Conservation (phyloP, 495 filamentous ascomycete species). For the Hypomontagnella submonticulosa region DNA sequence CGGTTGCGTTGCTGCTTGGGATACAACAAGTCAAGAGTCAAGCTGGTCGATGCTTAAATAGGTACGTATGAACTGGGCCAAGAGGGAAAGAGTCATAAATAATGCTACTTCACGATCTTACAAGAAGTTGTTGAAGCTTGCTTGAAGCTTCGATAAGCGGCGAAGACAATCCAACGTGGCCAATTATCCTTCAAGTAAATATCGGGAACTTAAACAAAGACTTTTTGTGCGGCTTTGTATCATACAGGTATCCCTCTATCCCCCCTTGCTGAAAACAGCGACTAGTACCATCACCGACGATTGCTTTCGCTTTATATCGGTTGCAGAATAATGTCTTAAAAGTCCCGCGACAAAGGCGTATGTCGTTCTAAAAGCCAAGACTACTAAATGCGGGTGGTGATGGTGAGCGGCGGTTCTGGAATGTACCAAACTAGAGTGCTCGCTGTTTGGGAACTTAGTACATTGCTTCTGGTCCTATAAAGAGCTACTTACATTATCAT, state of each 20-base stretch:
- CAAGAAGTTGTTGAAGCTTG: background rate
- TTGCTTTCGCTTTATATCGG: conserved; percentile 33
- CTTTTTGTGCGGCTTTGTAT: conserved; percentile 23
- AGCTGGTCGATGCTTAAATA: background rate
- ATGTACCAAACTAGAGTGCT: conserved; percentile 14
- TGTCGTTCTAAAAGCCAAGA: conserved; percentile 2
- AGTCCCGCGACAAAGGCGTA: conserved; percentile 29
- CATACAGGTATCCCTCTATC: background rate
- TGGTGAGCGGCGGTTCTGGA: conserved; percentile 24
- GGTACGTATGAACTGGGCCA: background rate
- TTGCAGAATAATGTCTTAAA: conserved; percentile 25
- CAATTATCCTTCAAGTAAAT: conserved; percentile 37
- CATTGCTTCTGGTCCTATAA: conserved; percentile 6
- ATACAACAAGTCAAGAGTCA: conserved; percentile 12
- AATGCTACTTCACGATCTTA: conserved; percentile 15
- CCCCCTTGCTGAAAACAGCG: conserved; percentile 36
- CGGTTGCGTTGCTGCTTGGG: too few species aligned
- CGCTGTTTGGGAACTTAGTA: conserved; percentile 3
- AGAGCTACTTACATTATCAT: conserved; percentile 14
- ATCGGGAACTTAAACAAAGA: conserved; percentile 42
- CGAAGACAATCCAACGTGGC: background rate
- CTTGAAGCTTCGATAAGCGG: conserved; percentile 7
- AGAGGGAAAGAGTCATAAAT: background rate
- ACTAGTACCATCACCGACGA: background rate
- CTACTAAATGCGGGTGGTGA: conserved; percentile 33